These are phyloP conservation scores for Hypoxylon sp. DNA, from an alignment of 2,329 filamentous ascomycete genomes.

Conservation along the genomic window DNA sequence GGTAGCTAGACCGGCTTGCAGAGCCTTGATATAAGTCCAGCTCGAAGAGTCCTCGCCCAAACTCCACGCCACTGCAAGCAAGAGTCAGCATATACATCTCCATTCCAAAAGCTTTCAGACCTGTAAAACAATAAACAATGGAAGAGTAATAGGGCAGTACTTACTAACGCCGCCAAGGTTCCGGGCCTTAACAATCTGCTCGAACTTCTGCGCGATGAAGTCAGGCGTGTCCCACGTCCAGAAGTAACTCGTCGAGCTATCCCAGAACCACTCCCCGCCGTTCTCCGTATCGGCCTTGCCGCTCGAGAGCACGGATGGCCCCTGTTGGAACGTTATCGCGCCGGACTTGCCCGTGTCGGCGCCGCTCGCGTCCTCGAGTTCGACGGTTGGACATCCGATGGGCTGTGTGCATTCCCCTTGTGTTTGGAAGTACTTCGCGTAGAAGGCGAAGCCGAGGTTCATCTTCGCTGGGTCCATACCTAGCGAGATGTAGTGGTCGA, in stretches of 20 bases:
- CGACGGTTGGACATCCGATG: constrained; percentile 67
- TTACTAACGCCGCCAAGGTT: constrained; percentile 73
- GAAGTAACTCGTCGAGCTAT: constrained; percentile 70
- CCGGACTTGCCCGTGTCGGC: constrained; percentile 62
- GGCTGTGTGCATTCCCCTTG: constrained; percentile 56
- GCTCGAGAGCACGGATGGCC: constrained; percentile 46
- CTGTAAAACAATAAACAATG: too few relatives aligned
- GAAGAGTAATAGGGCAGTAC: constrained; percentile 34
- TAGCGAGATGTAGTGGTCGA: constrained; percentile 71
- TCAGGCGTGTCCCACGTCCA: constrained; percentile 80
- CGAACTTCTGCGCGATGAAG: constrained; percentile 73
- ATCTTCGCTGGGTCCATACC: constrained; percentile 66
- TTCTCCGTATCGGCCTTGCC: constrained; percentile 68
- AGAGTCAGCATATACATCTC: constrained; percentile 37
- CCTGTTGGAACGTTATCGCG: constrained; percentile 66
- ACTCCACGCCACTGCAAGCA: constrained; percentile 43
- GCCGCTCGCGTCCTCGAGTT: constrained; percentile 71
- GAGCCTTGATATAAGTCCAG: constrained; percentile 41
- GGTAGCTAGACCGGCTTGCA: constrained; percentile 39
- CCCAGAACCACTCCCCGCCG: constrained; percentile 79
- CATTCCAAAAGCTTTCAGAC: too few relatives aligned
- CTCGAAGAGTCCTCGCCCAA: constrained; percentile 42
- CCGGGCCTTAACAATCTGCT: constrained; percentile 67
- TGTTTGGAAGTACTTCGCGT: constrained; percentile 74
- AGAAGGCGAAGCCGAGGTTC: constrained; percentile 76